Evolutionary conservation across 164 flowering plant species (phyloP).

Genomic region (Annona cherimola): DNA sequence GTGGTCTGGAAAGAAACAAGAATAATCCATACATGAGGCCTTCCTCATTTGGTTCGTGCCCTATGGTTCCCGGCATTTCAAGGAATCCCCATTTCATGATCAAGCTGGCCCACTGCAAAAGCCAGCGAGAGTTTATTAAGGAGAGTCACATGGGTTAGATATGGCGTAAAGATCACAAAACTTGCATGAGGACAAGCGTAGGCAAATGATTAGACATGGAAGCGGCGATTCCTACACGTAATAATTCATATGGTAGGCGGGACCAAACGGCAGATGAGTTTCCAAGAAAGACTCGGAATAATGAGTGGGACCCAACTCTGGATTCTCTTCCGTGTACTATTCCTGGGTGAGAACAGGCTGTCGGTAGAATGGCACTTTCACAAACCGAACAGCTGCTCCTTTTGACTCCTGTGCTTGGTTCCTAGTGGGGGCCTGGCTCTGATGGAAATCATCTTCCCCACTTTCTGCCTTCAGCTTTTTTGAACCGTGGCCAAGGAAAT

Average conservation of each 20-base stretch:
- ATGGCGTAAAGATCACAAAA: slow-evolving; percentile 2
- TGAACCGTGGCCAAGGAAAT: no score
- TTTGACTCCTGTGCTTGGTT: neutral
- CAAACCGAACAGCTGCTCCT: neutral
- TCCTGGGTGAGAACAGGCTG: neutral
- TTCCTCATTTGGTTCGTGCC: neutral
- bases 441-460: neutral
- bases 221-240: neutral
- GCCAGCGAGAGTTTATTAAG: neutral
- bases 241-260: slow-evolving; percentile 2
- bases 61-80: neutral
- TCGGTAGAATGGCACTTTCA: neutral
- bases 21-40: neutral
- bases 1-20: neutral
- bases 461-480: neutral
- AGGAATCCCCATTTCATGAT: neutral
- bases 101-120: neutral
- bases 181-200: neutral
- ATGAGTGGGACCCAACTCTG: neutral
- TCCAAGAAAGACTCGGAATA: neutral
- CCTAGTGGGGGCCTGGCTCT: neutral
- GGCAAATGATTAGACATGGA: slow-evolving; percentile 1
- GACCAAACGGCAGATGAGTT: neutral
- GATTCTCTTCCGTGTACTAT: neutral
- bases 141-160: slow-evolving; percentile 7